Conservation (phyloP, 2,329 filamentous ascomycete species). For the Cladosporium cucumerinum region DNA sequence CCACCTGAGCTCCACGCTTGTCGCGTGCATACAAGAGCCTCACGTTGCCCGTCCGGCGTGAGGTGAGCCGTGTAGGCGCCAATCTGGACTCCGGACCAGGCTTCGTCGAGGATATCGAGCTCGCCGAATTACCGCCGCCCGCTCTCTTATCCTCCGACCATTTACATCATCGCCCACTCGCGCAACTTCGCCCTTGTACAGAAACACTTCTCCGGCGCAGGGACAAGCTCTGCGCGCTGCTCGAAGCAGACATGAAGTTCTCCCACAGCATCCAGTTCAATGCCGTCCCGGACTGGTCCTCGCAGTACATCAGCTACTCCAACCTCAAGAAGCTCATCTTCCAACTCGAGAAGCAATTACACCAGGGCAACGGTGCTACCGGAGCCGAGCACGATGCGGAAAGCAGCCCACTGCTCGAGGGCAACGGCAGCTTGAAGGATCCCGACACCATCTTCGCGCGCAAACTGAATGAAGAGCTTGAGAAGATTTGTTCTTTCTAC, state of each 20-base stretch:
- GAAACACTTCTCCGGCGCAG: slow-evolving; percentile 24
- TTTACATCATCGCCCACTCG: background rate
- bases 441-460: slow-evolving; percentile 78
- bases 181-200: slow-evolving; percentile 18
- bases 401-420: slow-evolving; percentile 71
- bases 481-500: slow-evolving; percentile 93
- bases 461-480: slow-evolving; percentile 81
- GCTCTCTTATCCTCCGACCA: slow-evolving; percentile 14
- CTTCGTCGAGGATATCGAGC: slow-evolving; percentile 23
- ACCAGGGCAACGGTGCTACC: slow-evolving; percentile 54
- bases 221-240: slow-evolving; percentile 67
- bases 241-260: slow-evolving; percentile 95
- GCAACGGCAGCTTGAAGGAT: slow-evolving; percentile 55
- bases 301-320: slow-evolving; percentile 95
- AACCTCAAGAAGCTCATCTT: slow-evolving; percentile 99
- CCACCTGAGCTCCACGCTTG: background rate
- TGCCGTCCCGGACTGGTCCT: slow-evolving; percentile 99
- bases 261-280: slow-evolving; percentile 99
- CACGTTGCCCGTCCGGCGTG: slow-evolving; percentile 9
- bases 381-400: slow-evolving; percentile 65
- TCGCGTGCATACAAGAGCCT: slow-evolving; percentile 14
- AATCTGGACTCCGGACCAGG: slow-evolving; percentile 9
- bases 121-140: slow-evolving; percentile 28
- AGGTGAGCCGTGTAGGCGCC: slow-evolving; percentile 2
- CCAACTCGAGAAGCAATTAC: slow-evolving; percentile 79